A percentile compares a stretch with the other conserved stretches of the same genome.
These are phyloP conservation scores for Tulasnella sp. DNA, from an alignment of 768 basidiomycete species.

Conservation along the genomic window DNA sequence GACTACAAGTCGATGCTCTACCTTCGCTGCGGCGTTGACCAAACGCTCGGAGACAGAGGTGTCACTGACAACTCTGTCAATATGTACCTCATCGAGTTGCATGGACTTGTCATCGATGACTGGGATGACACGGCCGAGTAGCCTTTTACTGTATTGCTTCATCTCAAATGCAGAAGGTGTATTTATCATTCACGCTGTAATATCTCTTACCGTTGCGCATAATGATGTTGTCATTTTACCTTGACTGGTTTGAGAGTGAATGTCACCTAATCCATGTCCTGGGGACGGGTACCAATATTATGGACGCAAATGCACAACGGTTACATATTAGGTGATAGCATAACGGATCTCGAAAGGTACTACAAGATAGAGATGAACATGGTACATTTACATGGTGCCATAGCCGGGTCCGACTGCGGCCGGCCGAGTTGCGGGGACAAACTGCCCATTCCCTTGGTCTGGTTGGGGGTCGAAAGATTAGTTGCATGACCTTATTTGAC, in stretches of 20 bases:
- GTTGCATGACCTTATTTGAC: neutral
- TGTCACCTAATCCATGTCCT: too few relatives aligned
- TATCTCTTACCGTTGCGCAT: neutral
- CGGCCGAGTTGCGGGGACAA: neutral
- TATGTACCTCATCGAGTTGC: conserved; percentile 83
- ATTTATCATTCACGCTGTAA: neutral
- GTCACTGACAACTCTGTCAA: conserved; percentile 42
- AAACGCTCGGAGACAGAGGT: conserved; percentile 33
- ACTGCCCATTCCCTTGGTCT: neutral
- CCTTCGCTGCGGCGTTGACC: conserved; percentile 78
- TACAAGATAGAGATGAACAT: too few relatives aligned
- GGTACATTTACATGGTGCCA: neutral
- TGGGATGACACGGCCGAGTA: conserved; percentile 10
- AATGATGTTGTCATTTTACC: neutral
- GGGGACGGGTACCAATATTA: too few relatives aligned
- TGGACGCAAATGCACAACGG: too few relatives aligned
- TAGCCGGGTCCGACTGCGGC: neutral
- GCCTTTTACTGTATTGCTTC: neutral
- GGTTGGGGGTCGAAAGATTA: neutral
- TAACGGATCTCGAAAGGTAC: too few relatives aligned
- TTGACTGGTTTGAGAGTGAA: too few relatives aligned
- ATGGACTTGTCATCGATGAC: conserved; percentile 30
- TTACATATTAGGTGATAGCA: too few relatives aligned
- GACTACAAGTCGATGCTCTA: conserved; percentile 88
- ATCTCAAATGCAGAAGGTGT: neutral